phyloP scores from a whole-genome alignment of 768 basidiomycete species.

The Phaffia australis region DNA sequence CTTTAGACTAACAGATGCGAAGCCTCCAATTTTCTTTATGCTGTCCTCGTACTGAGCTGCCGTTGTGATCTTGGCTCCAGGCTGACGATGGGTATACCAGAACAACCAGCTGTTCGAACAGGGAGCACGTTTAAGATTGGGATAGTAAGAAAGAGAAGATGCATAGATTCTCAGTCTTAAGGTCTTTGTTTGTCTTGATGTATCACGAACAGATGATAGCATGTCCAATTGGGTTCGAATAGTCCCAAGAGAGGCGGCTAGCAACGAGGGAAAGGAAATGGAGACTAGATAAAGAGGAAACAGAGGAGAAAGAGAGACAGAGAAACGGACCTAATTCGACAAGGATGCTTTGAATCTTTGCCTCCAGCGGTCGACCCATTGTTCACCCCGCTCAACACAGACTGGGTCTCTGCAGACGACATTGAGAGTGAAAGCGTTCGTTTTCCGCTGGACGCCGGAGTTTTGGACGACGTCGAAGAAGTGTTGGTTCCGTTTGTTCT shows the following conservation, averaged over 20 bases:
- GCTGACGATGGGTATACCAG: conserved; percentile 83
- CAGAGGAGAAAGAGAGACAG: neutral
- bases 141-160: neutral
- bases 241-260: neutral
- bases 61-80: conserved; percentile 64
- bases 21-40: conserved; percentile 81
- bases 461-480: conserved; percentile 9
- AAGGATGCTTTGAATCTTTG: neutral
- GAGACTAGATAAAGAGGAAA: neutral
- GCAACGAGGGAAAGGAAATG: neutral
- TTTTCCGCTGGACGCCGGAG: conserved; percentile 16
- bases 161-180: too few species aligned
- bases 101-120: conserved; percentile 54
- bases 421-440: conserved; percentile 21
- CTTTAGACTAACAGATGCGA: conserved; percentile 57
- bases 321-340: neutral
- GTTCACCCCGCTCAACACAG: neutral
- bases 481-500: neutral
- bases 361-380: neutral
- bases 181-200: too few species aligned
- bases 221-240: neutral
- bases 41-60: conserved; percentile 76
- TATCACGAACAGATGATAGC: too few species aligned
- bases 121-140: neutral
- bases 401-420: conserved; percentile 16